These are phyloP conservation scores for Mycena olivaceomarginata DNA, from an alignment of 768 basidiomycete genomes.

Conservation along the genomic window DNA sequence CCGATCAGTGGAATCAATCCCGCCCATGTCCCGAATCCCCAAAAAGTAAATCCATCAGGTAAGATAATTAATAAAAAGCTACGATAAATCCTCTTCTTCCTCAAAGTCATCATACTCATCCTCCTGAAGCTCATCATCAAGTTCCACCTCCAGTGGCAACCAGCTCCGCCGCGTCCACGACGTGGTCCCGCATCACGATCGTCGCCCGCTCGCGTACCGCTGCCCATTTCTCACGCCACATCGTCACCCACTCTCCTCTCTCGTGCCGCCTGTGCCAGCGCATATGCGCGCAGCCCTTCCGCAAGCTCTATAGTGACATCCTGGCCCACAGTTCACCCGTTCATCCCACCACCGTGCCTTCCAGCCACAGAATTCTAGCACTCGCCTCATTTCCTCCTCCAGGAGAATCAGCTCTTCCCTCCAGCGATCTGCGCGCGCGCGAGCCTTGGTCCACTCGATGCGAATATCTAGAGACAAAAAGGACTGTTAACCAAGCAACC, in stretches of 20 bases:
- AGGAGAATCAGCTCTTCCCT: constrained; percentile 49
- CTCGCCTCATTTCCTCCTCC: not conserved
- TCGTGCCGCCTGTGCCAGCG: not conserved
- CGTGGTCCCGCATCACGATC: not conserved
- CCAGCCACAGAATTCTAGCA: not conserved
- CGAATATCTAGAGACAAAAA: too few relatives aligned
- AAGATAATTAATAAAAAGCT: too few relatives aligned
- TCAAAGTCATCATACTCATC: not conserved
- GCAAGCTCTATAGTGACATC: not conserved
- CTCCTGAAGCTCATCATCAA: not conserved
- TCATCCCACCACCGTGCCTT: not conserved
- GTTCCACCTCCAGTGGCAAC: not conserved
- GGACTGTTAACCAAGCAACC: too few relatives aligned
- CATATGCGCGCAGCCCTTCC: not conserved
- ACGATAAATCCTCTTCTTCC: too few relatives aligned
- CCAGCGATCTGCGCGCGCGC: too few relatives aligned
- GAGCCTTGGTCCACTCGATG: too few relatives aligned
- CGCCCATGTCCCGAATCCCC: too few relatives aligned
- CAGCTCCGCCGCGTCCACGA: not conserved
- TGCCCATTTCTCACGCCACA: not conserved
- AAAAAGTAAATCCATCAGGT: too few relatives aligned
- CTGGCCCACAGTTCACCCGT: not conserved
- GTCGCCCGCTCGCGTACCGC: not conserved
- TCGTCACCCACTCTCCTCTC: not conserved
- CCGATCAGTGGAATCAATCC: too few relatives aligned